A percentile compares a stretch with the other conserved stretches of the same genome.
Conservation (phyloP, 257 asterid genomes). For the Nicotiana attenuata region DNA sequence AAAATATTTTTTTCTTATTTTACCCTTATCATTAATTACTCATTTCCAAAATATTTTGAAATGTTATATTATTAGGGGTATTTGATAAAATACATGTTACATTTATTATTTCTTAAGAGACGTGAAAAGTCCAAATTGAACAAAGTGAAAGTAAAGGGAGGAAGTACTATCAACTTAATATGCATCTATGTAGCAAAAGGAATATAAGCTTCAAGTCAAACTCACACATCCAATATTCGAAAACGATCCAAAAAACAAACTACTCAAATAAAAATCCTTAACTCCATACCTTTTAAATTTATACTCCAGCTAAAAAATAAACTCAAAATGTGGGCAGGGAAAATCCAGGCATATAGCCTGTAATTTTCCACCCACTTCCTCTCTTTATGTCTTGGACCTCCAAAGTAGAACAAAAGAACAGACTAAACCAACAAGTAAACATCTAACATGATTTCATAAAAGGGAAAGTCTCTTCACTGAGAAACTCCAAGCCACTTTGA, state of each 20-base stretch:
- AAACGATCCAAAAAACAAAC: neutral
- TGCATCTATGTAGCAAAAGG: neutral
- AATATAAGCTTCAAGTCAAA: neutral
- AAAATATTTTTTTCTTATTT: too few relatives aligned
- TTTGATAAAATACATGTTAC: too few relatives aligned
- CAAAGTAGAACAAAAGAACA: neutral
- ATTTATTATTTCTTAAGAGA: too few relatives aligned
- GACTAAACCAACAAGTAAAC: neutral
- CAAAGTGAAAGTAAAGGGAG: too few relatives aligned
- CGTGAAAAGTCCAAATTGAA: too few relatives aligned
- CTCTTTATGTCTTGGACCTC: neutral
- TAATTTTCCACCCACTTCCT: neutral
- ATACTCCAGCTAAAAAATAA: neutral
- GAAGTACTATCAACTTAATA: neutral
- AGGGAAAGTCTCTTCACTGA: slow-evolving; percentile 33
- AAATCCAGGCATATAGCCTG: neutral
- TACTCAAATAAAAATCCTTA: neutral
- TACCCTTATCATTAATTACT: too few relatives aligned
- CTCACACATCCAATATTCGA: neutral
- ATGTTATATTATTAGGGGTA: too few relatives aligned
- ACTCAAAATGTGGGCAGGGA: slow-evolving; percentile 11
- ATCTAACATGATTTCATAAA: neutral
- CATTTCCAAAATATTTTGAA: too few relatives aligned
- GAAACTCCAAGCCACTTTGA: slow-evolving; percentile 84
- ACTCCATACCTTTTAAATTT: slow-evolving; percentile 1